Evolutionary conservation across 192 early-diverging fungal species (phyloP), one percentile per base, ranked within the genome.

Genomic region (Coemansia sp.): DNA sequence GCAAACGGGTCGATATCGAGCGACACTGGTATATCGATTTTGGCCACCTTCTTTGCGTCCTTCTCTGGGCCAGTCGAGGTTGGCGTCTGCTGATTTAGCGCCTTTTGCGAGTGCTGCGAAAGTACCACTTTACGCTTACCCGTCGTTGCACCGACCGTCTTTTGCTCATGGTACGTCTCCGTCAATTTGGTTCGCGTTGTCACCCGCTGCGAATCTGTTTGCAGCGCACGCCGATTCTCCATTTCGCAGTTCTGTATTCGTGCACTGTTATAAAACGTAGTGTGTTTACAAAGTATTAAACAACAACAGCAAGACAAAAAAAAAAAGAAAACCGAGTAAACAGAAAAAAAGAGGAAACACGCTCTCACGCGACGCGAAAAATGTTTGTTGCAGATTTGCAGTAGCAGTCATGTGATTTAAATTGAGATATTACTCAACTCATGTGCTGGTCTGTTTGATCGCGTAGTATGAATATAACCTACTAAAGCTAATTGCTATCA

Each of bases 1-100:
- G 61, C 17, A 31, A 78, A 78, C 34, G 75, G 75, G 60, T 78
- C 65, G 51, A 71, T 72, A 60, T 69, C 69, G 0, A 78, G 62
- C 31, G 75, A 78, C 2, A 78, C 59, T 15, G 75, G 75, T 25
- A 78, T 72, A n/a, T 72, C 75, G 22, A 71, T 67, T 40, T 72
- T 78, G 20, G 66, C 57, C 46, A 56, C 3, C 47, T 72, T 78
- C 31, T 72, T 72, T 6, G 70, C 25, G 21, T 72, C 75, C 60
- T 78, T 78, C 12, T 78, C 70, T 17, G 50, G 25, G 5, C 36
- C 61, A 3, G 60, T 17, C 8, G 28, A 20, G 0, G 36, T 23
- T n/a, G 54, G 14, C 26, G 53, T 12, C 5, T 59, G 53, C 50
- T 78, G 75, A 60, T 78, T 78, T 25, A 60, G 59, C 23, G 46